Percentiles rank a stretch among this genome's conserved stretches.
These are phyloP conservation scores for Boeremia lycopersici DNA, from an alignment of 2,329 filamentous ascomycete genomes.

Conservation along the genomic window DNA sequence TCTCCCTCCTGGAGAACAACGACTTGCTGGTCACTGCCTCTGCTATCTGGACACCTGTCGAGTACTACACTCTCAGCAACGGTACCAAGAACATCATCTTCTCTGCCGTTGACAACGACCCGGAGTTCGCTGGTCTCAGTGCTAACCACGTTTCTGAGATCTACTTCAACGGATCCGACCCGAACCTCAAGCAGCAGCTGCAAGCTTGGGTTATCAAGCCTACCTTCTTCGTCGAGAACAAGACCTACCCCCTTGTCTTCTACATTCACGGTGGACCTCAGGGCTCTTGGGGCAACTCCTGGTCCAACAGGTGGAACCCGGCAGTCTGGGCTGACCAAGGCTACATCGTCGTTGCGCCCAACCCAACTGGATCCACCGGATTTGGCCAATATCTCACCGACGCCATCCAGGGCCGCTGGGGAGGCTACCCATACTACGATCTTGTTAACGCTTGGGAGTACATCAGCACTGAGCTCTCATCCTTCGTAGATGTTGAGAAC, in stretches of 20 bases:
- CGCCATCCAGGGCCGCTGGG: constrained; percentile 81
- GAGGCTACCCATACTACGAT: constrained; percentile 83
- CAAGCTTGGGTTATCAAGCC: constrained; percentile 72
- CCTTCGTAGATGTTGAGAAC: constrained; percentile 71
- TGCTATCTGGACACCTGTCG: constrained; percentile 40
- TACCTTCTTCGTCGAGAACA: constrained; percentile 66
- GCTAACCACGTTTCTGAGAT: constrained; percentile 69
- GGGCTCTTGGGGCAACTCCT: constrained; percentile 73
- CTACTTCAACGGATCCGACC: constrained; percentile 70
- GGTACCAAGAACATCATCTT: constrained; percentile 51
- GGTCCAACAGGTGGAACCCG: constrained; percentile 85
- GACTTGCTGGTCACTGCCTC: constrained; percentile 52
- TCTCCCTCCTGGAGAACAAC: constrained; percentile 65
- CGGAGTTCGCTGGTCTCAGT: constrained; percentile 69
- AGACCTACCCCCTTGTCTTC: constrained; percentile 79
- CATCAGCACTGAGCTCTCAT: constrained; percentile 64
- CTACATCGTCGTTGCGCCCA: constrained; percentile 80
- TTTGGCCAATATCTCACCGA: constrained; percentile 80
- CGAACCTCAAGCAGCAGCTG: constrained; percentile 59
- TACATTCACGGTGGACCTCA: constrained; percentile 86
- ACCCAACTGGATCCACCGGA: constrained; percentile 84
- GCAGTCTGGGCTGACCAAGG: constrained; percentile 86
- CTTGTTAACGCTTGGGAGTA: constrained; percentile 80
- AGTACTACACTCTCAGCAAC: constrained; percentile 37
- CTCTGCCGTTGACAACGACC: constrained; percentile 68